Conservation (phyloP, 192 early-diverging fungal species). For the Gryganskiella cystojenkinii region DNA sequence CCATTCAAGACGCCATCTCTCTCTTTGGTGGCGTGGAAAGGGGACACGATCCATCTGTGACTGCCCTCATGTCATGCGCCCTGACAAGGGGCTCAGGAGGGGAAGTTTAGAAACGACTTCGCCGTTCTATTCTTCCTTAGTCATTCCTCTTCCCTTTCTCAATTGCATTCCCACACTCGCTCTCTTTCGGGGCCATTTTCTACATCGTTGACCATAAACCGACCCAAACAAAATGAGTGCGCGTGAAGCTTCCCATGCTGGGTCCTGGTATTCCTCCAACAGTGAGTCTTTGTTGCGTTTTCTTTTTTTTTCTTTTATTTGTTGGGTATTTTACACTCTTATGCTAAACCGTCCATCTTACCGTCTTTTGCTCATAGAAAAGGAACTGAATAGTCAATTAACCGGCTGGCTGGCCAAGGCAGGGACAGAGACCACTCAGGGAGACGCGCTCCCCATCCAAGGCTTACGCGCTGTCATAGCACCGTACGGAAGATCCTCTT, state of each 20-base stretch:
- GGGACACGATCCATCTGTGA: neutral
- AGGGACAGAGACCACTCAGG: conserved; percentile 26
- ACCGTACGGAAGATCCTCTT: too few species aligned
- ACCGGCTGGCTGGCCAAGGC: conserved; percentile 62
- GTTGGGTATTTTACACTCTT: too few species aligned
- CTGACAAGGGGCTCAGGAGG: neutral
- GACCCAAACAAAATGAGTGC: conserved; percentile 25
- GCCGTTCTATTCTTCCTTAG: too few species aligned
- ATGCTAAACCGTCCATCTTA: neutral
- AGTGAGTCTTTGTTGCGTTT: conserved; percentile 21
- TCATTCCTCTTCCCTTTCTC: conserved; percentile 1
- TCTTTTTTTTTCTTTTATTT: neutral
- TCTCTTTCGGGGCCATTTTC: neutral
- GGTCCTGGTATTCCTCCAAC: conserved; percentile 75
- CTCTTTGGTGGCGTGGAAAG: too few species aligned
- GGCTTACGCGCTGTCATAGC: conserved; percentile 76
- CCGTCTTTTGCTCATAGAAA: neutral
- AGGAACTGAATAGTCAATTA: conserved; percentile 64
- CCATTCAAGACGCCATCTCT: too few species aligned
- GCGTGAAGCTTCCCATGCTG: conserved; percentile 69
- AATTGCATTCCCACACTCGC: neutral
- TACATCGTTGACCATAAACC: neutral
- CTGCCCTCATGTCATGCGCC: neutral
- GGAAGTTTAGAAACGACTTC: too few species aligned
- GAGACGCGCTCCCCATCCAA: conserved; percentile 52